Conservation (phyloP, 768 basidiomycete species). For the Pleurotus tuoliensis region DNA sequence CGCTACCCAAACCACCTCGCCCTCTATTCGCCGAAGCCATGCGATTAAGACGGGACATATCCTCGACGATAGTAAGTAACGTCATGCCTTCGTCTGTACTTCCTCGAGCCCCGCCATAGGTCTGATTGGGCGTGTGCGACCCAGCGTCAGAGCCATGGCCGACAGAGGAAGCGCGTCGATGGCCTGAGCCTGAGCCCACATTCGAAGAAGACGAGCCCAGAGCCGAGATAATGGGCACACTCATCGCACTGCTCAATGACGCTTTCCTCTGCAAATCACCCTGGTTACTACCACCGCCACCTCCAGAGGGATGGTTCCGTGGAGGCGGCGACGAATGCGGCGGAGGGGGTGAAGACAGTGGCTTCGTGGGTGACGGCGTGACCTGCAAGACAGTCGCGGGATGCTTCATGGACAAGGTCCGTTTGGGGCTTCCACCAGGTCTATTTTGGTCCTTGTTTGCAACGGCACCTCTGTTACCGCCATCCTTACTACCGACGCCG, state of each 20-base stretch:
- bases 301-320: too few relatives aligned
- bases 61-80: constrained; percentile 69
- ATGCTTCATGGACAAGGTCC: not conserved
- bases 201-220: not conserved
- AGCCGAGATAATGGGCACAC: constrained; percentile 18
- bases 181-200: not conserved
- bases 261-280: constrained; percentile 22
- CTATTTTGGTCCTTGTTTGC: not conserved
- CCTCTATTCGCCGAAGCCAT: not conserved
- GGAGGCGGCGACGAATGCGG: too few relatives aligned
- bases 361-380: too few relatives aligned
- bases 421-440: not conserved
- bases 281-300: too few relatives aligned
- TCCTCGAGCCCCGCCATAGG: too few relatives aligned
- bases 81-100: constrained; percentile 23
- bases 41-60: constrained; percentile 41
- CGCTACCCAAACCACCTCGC: not conserved
- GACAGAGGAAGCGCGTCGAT: constrained; percentile 1
- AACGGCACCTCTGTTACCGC: constrained; percentile 5
- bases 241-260: constrained; percentile 27
- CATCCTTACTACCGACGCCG: constrained; percentile 14
- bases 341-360: too few relatives aligned
- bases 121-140: not conserved
- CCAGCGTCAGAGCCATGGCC: constrained; percentile 11
- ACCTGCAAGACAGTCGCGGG: too few relatives aligned